Evolutionary conservation across 2,329 filamentous ascomycete species (phyloP).

Genomic region (Blumeria graminis): DNA sequence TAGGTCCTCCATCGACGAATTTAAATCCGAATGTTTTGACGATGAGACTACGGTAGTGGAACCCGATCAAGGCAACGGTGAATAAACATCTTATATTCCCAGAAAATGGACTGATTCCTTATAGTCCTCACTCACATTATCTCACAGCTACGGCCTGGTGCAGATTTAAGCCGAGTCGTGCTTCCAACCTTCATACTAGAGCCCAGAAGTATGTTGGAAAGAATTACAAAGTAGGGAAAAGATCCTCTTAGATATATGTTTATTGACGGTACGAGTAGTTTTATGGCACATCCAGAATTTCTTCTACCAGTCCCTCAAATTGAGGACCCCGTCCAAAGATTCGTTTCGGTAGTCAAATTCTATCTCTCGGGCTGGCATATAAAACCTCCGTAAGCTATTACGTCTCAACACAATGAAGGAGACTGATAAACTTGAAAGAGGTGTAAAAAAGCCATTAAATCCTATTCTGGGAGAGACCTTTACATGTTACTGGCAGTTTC

Average conservation of each 20-base stretch:
- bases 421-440: slow-evolving; percentile 24
- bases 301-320: slow-evolving; percentile 69
- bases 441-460: slow-evolving; percentile 95
- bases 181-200: slow-evolving; percentile 95
- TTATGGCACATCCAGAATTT: slow-evolving; percentile 97
- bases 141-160: slow-evolving; percentile 82
- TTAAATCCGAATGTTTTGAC: slow-evolving; percentile 23
- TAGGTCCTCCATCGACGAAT: slow-evolving; percentile 16
- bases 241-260: background rate
- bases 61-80: slow-evolving; percentile 84
- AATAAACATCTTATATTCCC: slow-evolving; percentile 13
- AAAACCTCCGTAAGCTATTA: slow-evolving; percentile 56
- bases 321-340: slow-evolving; percentile 71
- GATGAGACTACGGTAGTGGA: slow-evolving; percentile 65
- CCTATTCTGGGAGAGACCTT: slow-evolving; percentile 89
- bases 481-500: slow-evolving; percentile 86
- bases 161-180: slow-evolving; percentile 82
- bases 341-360: slow-evolving; percentile 90
- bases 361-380: slow-evolving; percentile 98
- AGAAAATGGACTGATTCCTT: slow-evolving; percentile 5
- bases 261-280: slow-evolving; percentile 27
- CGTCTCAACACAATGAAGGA: background rate
- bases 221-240: slow-evolving; percentile 73
- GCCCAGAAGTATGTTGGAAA: slow-evolving; percentile 89
- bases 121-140: slow-evolving; percentile 90